Percentiles rank a stretch among this genome's conserved stretches.
phyloP scores from a whole-genome alignment of 148 eudicot genomes.

The Rheum nobile region DNA sequence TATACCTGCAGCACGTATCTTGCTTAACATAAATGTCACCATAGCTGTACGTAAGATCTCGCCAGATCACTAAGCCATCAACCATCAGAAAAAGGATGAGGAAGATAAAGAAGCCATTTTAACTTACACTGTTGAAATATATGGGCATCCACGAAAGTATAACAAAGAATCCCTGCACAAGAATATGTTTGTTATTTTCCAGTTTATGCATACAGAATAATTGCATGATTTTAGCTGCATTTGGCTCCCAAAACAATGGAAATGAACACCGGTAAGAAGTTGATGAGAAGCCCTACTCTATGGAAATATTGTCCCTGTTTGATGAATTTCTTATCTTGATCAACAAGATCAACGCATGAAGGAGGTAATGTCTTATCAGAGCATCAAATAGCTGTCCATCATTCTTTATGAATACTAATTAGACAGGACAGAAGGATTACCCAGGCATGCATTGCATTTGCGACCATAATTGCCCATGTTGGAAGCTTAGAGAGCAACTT shows the following conservation, averaged over 20 bases:
- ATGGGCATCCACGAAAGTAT: conserved; percentile 96
- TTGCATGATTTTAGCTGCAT: neutral
- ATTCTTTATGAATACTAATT: neutral
- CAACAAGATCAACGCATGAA: neutral
- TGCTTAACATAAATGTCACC: neutral
- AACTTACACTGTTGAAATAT: conserved; percentile 69
- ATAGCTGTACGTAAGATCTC: neutral
- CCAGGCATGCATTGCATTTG: conserved; percentile 97
- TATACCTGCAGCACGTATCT: conserved; percentile 42
- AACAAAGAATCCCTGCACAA: conserved; percentile 83
- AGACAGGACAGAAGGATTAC: conserved; percentile 24
- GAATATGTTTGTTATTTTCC: neutral
- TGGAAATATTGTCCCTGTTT: neutral
- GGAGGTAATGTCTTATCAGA: neutral
- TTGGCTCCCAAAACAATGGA: neutral
- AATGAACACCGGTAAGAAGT: neutral
- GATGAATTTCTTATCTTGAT: neutral
- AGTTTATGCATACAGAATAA: neutral
- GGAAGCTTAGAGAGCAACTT: conserved; percentile 67
- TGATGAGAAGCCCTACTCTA: neutral
- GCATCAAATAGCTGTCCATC: neutral
- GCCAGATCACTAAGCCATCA: neutral
- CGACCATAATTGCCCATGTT: conserved; percentile 85
- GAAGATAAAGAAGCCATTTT: neutral
- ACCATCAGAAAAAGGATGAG: neutral